Conservation (phyloP, 2,329 filamentous ascomycete genomes). For the Neospermospora avenae region DNA sequence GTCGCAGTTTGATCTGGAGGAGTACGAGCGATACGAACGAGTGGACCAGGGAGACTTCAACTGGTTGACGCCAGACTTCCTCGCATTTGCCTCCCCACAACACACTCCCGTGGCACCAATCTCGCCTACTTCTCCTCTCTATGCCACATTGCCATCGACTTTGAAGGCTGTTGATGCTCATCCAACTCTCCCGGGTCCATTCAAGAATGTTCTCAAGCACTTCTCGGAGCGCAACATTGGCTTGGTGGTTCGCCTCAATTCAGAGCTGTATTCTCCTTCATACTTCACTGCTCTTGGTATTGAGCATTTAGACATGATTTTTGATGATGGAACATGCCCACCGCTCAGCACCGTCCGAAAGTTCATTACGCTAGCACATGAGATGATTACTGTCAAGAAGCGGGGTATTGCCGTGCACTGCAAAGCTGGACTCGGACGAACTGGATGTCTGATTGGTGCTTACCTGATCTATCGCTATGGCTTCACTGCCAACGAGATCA, state of each 20-base stretch:
- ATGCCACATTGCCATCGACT: constrained; percentile 70
- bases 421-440: constrained; percentile 94
- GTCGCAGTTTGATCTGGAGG: constrained; percentile 91
- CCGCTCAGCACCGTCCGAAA: constrained; percentile 84
- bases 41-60: constrained; percentile 99
- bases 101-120: constrained; percentile 73
- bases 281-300: constrained; percentile 96
- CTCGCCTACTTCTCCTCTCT: constrained; percentile 68
- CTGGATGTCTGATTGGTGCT: constrained; percentile 92
- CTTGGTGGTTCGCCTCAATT: constrained; percentile 92
- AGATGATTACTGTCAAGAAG: constrained; percentile 87
- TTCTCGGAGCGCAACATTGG: constrained; percentile 87
- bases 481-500: constrained; percentile 96
- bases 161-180: constrained; percentile 68
- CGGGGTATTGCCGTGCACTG: constrained; percentile 97
- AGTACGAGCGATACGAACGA: constrained; percentile 93
- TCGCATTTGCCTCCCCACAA: constrained; percentile 95
- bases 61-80: constrained; percentile 93
- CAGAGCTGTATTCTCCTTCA: constrained; percentile 91
- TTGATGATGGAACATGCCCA: constrained; percentile 96
- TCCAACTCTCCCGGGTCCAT: constrained; percentile 73
- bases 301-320: constrained; percentile 98
- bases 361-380: constrained; percentile 92
- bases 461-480: constrained; percentile 97
- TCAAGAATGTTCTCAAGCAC: constrained; percentile 93